phyloP scores from a whole-genome alignment of 768 basidiomycete species.

The Paxillus involutus region DNA sequence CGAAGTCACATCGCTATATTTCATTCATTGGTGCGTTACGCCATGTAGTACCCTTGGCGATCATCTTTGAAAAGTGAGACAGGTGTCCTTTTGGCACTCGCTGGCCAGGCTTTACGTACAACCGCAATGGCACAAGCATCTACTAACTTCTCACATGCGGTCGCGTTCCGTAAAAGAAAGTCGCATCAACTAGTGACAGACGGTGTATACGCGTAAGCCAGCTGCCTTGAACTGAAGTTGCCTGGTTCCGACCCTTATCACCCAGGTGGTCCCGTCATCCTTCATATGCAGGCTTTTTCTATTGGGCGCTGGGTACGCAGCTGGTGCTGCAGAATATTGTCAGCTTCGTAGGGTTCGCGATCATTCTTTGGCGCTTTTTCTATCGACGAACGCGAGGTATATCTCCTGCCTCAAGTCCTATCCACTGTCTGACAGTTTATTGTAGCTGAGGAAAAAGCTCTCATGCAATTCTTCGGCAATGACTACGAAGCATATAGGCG shows the following conservation, averaged over 20 bases:
- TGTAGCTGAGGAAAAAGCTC: conserved; percentile 76
- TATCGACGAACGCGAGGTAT: conserved; percentile 73
- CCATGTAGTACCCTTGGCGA: neutral
- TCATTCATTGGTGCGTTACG: conserved; percentile 53
- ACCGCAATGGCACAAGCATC: conserved; percentile 96
- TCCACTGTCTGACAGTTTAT: conserved; percentile 4
- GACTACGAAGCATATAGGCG: conserved; percentile 78
- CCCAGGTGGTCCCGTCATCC: conserved; percentile 75
- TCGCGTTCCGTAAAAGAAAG: conserved; percentile 72
- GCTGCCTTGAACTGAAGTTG: neutral
- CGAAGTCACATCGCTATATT: conserved; percentile 60
- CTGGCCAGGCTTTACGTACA: conserved; percentile 81
- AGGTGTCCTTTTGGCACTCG: conserved; percentile 66
- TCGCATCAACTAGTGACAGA: conserved; percentile 81
- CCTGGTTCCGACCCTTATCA: neutral
- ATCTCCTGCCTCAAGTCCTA: conserved; percentile 25
- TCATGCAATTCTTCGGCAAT: conserved; percentile 88
- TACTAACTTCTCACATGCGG: conserved; percentile 88
- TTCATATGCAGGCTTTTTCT: conserved; percentile 96
- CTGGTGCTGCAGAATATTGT: conserved; percentile 86
- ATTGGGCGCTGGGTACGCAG: conserved; percentile 96
- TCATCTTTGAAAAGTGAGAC: conserved; percentile 1
- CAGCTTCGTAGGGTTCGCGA: conserved; percentile 61
- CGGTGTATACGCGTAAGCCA: conserved; percentile 82
- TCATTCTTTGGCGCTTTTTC: conserved; percentile 87